These are phyloP conservation scores for Solanum habrochaites DNA, from an alignment of 257 asterid genomes.

Conservation along the genomic window DNA sequence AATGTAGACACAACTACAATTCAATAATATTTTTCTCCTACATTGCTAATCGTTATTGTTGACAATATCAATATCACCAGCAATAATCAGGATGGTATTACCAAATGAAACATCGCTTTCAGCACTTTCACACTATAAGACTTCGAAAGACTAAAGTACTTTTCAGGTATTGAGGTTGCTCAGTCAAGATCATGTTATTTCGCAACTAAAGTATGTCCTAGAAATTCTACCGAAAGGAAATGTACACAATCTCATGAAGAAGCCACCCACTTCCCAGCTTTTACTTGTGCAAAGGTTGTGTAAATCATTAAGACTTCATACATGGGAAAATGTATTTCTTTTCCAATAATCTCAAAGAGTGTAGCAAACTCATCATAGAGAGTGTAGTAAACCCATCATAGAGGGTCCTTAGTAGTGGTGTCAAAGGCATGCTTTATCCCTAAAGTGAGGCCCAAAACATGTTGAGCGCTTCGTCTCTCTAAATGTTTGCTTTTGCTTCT, in stretches of 20 bases:
- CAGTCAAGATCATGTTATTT: background rate
- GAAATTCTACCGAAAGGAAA: background rate
- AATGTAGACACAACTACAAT: too few relatives aligned
- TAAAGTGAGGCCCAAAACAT: background rate
- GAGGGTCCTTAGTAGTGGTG: background rate
- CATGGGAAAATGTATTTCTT: background rate
- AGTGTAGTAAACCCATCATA: background rate
- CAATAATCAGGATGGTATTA: background rate
- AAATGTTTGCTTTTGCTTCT: background rate
- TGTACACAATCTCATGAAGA: background rate
- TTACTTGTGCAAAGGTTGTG: background rate
- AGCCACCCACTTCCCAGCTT: background rate
- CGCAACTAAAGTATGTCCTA: background rate
- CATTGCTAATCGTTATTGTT: background rate
- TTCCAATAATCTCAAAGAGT: background rate
- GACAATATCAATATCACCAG: background rate
- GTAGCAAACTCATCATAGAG: background rate
- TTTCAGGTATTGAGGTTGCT: background rate
- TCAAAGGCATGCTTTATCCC: background rate
- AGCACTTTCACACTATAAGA: background rate
- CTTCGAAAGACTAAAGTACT: background rate
- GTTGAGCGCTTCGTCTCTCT: background rate
- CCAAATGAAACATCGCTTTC: background rate
- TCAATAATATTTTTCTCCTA: too few relatives aligned
- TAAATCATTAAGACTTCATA: background rate